Percentiles rank a stretch among this genome's conserved stretches.
These are phyloP conservation scores for Batkoa obscura DNA, from an alignment of 371 early-diverging fungal genomes.

Conservation along the genomic window DNA sequence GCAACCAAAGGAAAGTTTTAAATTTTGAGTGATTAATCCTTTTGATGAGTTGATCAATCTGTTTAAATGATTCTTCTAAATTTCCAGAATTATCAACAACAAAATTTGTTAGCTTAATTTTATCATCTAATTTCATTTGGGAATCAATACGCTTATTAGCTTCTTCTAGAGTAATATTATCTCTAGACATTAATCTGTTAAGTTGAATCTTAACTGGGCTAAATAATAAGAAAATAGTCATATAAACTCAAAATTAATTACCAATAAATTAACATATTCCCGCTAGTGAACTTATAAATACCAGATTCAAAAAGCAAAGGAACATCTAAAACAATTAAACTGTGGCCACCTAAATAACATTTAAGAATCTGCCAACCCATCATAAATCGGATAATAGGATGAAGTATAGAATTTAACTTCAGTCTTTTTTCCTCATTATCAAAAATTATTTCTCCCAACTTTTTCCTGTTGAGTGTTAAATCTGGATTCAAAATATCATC, in stretches of 20 bases:
- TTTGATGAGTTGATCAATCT: conserved; percentile 30
- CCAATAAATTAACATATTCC: conserved; percentile 66
- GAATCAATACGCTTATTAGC: conserved; percentile 58
- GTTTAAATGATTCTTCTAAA: conserved; percentile 29
- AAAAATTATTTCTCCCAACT: conserved; percentile 67
- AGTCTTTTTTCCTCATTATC: conserved; percentile 43
- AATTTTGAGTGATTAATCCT: too few relatives aligned
- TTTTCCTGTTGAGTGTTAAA: conserved; percentile 41
- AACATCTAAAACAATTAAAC: conserved; percentile 69
- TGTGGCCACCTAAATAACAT: conserved; percentile 42
- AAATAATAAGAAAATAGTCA: neutral
- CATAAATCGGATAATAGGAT: conserved; percentile 63
- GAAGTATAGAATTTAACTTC: conserved; percentile 61
- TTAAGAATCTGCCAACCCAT: conserved; percentile 46
- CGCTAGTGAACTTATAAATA: conserved; percentile 44
- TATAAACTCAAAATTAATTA: conserved; percentile 12
- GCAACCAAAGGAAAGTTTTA: too few relatives aligned
- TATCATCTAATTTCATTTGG: conserved; percentile 65
- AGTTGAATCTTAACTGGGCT: conserved; percentile 59
- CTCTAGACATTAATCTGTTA: conserved; percentile 48
- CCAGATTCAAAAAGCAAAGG: conserved; percentile 78
- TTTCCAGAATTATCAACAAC: conserved; percentile 71
- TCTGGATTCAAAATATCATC: conserved; percentile 33
- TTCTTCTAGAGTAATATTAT: conserved; percentile 31
- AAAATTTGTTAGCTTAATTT: conserved; percentile 48